phyloP scores from a whole-genome alignment of 192 early-diverging fungal genomes.

The Dissophora ornata region DNA sequence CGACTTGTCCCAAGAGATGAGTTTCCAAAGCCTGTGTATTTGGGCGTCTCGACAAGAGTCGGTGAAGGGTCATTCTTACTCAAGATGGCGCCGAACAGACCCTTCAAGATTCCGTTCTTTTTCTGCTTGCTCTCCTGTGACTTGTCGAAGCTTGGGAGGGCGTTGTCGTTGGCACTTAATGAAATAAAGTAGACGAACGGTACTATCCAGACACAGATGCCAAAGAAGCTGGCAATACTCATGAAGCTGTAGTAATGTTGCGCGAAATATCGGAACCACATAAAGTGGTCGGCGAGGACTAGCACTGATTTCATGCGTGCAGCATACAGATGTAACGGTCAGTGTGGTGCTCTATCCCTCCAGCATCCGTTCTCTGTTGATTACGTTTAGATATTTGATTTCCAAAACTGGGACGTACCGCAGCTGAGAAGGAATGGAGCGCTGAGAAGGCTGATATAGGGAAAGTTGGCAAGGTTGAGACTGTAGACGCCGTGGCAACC shows the following conservation, averaged over 20 bases:
- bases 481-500: constrained; percentile 84
- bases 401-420: constrained; percentile 65
- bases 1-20: constrained; percentile 6
- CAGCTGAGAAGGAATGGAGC: constrained; percentile 84
- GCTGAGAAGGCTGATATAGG: constrained; percentile 81
- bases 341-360: neutral
- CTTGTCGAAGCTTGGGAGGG: constrained; percentile 73
- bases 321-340: too few species aligned
- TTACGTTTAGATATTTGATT: too few species aligned
- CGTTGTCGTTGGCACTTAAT: constrained; percentile 90
- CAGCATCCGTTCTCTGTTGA: neutral
- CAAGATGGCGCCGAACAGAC: constrained; percentile 30
- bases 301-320: too few species aligned
- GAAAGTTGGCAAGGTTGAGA: constrained; percentile 83
- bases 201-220: constrained; percentile 93
- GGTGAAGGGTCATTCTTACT: constrained; percentile 41
- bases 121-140: constrained; percentile 34
- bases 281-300: constrained; percentile 88
- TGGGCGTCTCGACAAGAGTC: constrained; percentile 33
- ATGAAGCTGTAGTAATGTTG: constrained; percentile 74
- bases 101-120: constrained; percentile 45
- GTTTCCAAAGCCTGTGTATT: constrained; percentile 39
- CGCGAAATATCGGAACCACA: constrained; percentile 96
- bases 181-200: constrained; percentile 95
- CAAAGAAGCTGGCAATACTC: constrained; percentile 93